Base-by-base conservation (phyloP, 192 early-diverging fungal genomes). In the Rhizoclosmatium sp. region DNA sequence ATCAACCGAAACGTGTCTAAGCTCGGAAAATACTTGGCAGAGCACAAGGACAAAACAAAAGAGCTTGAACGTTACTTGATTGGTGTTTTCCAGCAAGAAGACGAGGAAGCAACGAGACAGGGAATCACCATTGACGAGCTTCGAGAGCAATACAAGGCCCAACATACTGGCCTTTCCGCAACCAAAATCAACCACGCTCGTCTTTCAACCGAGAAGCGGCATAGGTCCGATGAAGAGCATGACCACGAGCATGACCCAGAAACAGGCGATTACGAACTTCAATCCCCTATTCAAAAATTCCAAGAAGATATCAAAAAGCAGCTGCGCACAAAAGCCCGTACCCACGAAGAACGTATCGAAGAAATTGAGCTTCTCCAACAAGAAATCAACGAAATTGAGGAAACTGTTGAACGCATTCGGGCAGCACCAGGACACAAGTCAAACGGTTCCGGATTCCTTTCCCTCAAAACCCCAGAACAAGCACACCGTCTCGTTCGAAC, bases 21-120 rank as follows among this genome's bases (percentile, higher is more conserved):
- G 59, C 42, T 75, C 3, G 72, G 72, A 62, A 59, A 75, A 2
- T 59, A 61, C 4, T 31, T 62, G 41, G 4, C 31, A 23, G 59
- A 61, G 59, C 60, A 61, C 21, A 62, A 75, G 16, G 72, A 75
- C 0, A 75, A 75, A 47, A 75, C 72, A 19, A 58, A 75, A 44
- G 72, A 75, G 46, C 42, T 75, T 0, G 72, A 75, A 2, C 4
- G 56, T 31, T 61, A 1, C 44, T 62, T 75, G 60, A 62, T 41
- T 4, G 19, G 41, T 44, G 16, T 75, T 19, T 75, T 75, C 41
- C 47, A 71, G 40, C 12, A 4, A 12, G 48, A 71, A 56, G 69
- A 71, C 47, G n/a, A 3, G 48, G 49, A 68, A 42, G 9, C 14
- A 31, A 31, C 16, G 54, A 40, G 21, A 40, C 16, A 12, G 51